Base-by-base conservation (phyloP, 495 filamentous ascomycete genomes). In the Xylaria longipes region DNA sequence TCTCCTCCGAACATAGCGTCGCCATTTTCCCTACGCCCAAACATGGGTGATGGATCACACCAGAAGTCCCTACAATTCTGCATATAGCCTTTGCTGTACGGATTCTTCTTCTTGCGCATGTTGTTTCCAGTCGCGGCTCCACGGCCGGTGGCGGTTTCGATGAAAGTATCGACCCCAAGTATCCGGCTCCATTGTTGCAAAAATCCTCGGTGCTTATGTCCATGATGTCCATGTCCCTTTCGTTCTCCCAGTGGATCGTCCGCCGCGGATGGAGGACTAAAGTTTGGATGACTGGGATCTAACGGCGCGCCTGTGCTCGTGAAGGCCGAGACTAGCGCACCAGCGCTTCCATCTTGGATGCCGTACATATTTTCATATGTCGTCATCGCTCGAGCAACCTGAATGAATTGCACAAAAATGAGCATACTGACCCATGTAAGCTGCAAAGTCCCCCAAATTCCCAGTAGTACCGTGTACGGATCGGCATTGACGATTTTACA, bases 1-100 rank as follows among this genome's bases (percentile, higher is more conserved):
- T 92, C 87, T 17, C 96, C 95, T 14, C 89, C 93, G 5, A 99
- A 81, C 81, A 94, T 85, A 2, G 89, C 93, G 33, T 87, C 84
- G 6, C 94, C 95, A 66, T 87, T 90, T 72, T 92, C 87, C 39
- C 92, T 87, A 68, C 85, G 86, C 45, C 92, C 89, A 81, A 98
- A 94, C 39, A 97, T 75, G 9, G 96, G 94, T 22, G 91, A 89
- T 0, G 92, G 88, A 77, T 98, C 96, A 75, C 93, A 94, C 93
- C 94, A 99, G 80, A 99, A 99, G 80, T 99, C 96, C 69, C 90
- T 94, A 77, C 95, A 98, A 74, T 99, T 99, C 41, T 89, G 89
- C 35, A 95, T 71, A 20, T 93, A 79, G 22, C 97, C 96, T 45
- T 88, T 87, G 39, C 92, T 95, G 80, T 94, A 99, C 0, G 93